These are phyloP conservation scores for Exophiala xenobiotica DNA, from an alignment of 2,329 filamentous ascomycete species.

Conservation along the genomic window DNA sequence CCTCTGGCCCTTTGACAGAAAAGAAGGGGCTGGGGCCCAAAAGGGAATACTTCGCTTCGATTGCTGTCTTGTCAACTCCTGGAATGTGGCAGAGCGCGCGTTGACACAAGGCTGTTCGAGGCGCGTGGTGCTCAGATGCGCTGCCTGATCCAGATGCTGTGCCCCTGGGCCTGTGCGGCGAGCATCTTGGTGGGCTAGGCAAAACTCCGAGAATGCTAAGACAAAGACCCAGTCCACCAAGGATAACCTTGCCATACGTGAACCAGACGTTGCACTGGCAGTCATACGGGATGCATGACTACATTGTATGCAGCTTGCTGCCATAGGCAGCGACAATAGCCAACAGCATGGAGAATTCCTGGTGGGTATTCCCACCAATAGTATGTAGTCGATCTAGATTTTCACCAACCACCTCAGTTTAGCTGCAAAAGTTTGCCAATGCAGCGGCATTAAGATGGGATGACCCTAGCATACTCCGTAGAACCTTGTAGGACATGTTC, in stretches of 20 bases:
- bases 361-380: background rate
- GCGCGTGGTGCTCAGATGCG: slow-evolving; percentile 1
- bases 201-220: slow-evolving; percentile 8
- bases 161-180: slow-evolving; percentile 7
- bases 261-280: background rate
- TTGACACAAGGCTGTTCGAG: slow-evolving; percentile 10
- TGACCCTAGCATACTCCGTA: background rate
- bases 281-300: background rate
- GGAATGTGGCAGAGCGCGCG: slow-evolving; percentile 10
- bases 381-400: background rate
- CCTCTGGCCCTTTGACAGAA: slow-evolving; percentile 7
- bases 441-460: background rate
- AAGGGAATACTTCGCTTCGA: slow-evolving; percentile 7
- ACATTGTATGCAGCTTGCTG: background rate
- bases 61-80: slow-evolving; percentile 14
- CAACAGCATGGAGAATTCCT: too few relatives aligned
- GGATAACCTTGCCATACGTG: background rate
- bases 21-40: slow-evolving; percentile 15
- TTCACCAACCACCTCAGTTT: background rate
- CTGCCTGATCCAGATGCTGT: slow-evolving; percentile 9
- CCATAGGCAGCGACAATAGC: background rate
- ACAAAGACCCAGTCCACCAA: background rate
- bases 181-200: background rate
- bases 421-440: background rate
- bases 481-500: background rate